These are phyloP conservation scores for Verticillium nubilum DNA, from an alignment of 2,329 filamentous ascomycete genomes.

Conservation along the genomic window DNA sequence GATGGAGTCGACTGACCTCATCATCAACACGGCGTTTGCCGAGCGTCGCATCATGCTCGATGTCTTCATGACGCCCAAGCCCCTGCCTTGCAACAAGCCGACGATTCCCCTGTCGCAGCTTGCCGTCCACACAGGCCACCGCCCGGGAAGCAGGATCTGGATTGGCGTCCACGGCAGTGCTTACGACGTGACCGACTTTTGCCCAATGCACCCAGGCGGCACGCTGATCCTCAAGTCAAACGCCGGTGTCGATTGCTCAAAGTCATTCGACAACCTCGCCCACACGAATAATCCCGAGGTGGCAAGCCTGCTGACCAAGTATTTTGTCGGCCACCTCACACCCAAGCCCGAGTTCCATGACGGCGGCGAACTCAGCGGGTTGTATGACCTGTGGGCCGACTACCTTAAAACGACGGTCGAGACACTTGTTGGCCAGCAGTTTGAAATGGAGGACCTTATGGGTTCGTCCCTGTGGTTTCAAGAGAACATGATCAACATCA, in stretches of 20 bases:
- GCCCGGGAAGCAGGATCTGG: conserved; percentile 39
- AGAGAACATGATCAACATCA: conserved; percentile 39
- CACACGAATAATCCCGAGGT: conserved; percentile 52
- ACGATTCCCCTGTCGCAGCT: conserved; percentile 45
- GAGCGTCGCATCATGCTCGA: conserved; percentile 52
- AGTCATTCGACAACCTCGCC: conserved; percentile 47
- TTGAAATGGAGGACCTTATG: conserved; percentile 47
- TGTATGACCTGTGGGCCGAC: conserved; percentile 45
- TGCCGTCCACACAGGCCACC: conserved; percentile 44
- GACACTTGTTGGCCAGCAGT: conserved; percentile 45
- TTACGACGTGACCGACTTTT: conserved; percentile 49
- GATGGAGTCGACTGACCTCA: conserved; percentile 43
- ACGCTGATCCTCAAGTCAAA: conserved; percentile 49
- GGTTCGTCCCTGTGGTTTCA: conserved; percentile 41
- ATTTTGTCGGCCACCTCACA: conserved; percentile 46
- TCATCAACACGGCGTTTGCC: conserved; percentile 47
- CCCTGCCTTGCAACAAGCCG: conserved; percentile 42
- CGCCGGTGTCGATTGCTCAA: conserved; percentile 46
- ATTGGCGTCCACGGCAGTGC: conserved; percentile 47
- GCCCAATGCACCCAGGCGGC: conserved; percentile 47
- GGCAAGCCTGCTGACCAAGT: conserved; percentile 45
- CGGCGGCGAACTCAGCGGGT: conserved; percentile 32
- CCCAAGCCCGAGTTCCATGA: conserved; percentile 43
- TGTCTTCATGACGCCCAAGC: conserved; percentile 51
- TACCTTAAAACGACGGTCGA: conserved; percentile 44